Evolutionary conservation across 2,329 filamentous ascomycete genomes (phyloP), one percentile per base, ranked within the genome.

Genomic region (Calonectria ilicicola): DNA sequence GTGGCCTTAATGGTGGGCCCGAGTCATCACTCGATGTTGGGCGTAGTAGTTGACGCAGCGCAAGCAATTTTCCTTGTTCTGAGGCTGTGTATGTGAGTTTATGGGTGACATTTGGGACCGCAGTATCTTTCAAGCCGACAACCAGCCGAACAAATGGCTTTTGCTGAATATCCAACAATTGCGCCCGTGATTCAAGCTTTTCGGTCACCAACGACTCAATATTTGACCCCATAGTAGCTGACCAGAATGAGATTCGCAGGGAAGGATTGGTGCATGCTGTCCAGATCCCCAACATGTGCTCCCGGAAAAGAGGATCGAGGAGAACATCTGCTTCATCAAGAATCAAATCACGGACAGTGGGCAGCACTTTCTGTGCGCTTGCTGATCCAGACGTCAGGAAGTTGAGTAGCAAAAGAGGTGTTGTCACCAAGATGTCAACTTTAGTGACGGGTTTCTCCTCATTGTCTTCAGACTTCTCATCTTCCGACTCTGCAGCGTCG

Each of bases 281-380:
- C 95, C 96, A 98, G 74, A 98, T 92, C 5, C 90, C 89, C 44
- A 97, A 87, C 0, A 95, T 98, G 83, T 98, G 95, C 26, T 97
- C 93, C 70, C 94, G 91, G 86, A 99, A 99, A 6, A 98, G 88
- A 19, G 94, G 93, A 79, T 98, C 96, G 14, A 99, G 90, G 7
- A 99, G 92, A 17, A 98, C 95, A 83, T 99, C 97, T 1, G 95
- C 97, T 87, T 99, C 97, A 80, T 99, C 97, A 3, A 99, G 87
- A 42, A 98, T 89, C 21, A 99, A 86, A 64, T 92, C 92, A 53
- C 89, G 89, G 5, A 98, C 92, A 1, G 90, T 89, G 0, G 94
- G 91, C 6, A 98, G 84, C 6, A 88, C 85, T 38, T 86, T 84
- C 80, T 87, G 66, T 74, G 84, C 81, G 67, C 85, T 85, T 26